Base-by-base conservation (phyloP, 2,329 filamentous ascomycete genomes). In the Dichotomopilus funicola region DNA sequence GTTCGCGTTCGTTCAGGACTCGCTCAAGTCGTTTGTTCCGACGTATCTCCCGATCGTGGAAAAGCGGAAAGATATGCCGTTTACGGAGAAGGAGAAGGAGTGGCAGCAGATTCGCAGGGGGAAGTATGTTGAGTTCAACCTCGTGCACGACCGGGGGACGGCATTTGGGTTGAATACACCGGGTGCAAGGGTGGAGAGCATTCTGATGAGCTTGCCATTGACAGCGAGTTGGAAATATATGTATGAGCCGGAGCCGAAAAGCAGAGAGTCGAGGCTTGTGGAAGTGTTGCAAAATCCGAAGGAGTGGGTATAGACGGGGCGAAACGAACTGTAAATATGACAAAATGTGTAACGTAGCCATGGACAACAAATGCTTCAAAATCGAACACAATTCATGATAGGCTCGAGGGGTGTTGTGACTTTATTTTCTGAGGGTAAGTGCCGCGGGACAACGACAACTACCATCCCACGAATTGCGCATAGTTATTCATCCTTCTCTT, bases 61-160 rank as follows among this genome's bases (percentile, higher is more conserved):
- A 68, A 86, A 80, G 70, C 79, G 94, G 63, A 97, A 95, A 76
- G 88, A 96, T 65, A 91, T 96, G 90, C 85, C 89, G 0, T 99
- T 84, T 66, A 91, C 84, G 0, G 86, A 87, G 48, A 79, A 85
- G 63, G 88, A 96, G 74, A 96, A 96, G 77, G 83, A 89, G 62
- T 99, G 94, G 94, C 94, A 99, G 75, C 94, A 97, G 75, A 78
- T 99, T 60, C 82, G 94, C 49, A 78, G 94, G 62, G 94, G 94
- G n/a, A 81, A 91, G 66, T 99, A 99, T 70, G 94, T 99, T 60
- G 94, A 99, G 73, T 99, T 99, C 73, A 99, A 99, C 73, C 80
- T 99, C 40, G 90, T 99, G 54, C 91, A 99, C 73, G 94, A 99
- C 74, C 83, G 94, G 33, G 94, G 94, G 2, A 99, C 94, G 2